phyloP scores from a whole-genome alignment of 495 filamentous ascomycete species.

The Lineolata rhizophorae region DNA sequence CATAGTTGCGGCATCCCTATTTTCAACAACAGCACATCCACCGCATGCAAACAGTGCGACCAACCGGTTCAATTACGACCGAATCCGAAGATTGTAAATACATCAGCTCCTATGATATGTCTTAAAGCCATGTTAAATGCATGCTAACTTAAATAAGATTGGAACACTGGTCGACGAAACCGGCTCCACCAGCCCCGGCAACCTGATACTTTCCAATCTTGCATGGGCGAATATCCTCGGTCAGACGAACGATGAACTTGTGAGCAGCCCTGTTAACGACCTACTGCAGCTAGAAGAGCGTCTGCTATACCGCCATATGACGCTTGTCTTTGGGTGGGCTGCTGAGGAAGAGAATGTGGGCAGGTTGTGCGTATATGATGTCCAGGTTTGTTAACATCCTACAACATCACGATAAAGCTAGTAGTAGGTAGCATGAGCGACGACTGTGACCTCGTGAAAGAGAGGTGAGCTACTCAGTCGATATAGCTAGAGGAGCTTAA shows the following conservation, averaged over 20 bases:
- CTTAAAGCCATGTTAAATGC: too few species aligned
- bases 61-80: conserved; percentile 21
- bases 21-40: conserved; percentile 25
- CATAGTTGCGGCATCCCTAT: conserved; percentile 31
- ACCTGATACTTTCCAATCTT: conserved; percentile 27
- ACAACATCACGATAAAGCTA: too few species aligned
- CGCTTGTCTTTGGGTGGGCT: conserved; percentile 30
- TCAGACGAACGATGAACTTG: conserved; percentile 16
- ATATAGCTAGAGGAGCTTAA: too few species aligned
- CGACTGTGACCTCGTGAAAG: too few species aligned
- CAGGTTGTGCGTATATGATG: too few species aligned
- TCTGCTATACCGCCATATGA: conserved; percentile 27
- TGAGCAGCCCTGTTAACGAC: conserved; percentile 8
- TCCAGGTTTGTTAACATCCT: too few species aligned
- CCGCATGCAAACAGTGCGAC: conserved; percentile 31
- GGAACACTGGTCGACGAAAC: conserved; percentile 34
- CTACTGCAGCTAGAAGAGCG: conserved; percentile 26
- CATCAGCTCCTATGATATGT: neutral
- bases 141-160: too few species aligned
- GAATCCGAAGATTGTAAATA: conserved; percentile 26
- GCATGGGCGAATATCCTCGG: conserved; percentile 34
- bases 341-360: conserved; percentile 15
- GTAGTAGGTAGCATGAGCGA: too few species aligned
- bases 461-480: too few species aligned
- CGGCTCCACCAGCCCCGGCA: conserved; percentile 22